Percentiles rank a stretch among this genome's conserved stretches.
These are phyloP conservation scores for Aspergillus heteromorphus DNA, from an alignment of 495 filamentous ascomycete genomes.

Conservation along the genomic window DNA sequence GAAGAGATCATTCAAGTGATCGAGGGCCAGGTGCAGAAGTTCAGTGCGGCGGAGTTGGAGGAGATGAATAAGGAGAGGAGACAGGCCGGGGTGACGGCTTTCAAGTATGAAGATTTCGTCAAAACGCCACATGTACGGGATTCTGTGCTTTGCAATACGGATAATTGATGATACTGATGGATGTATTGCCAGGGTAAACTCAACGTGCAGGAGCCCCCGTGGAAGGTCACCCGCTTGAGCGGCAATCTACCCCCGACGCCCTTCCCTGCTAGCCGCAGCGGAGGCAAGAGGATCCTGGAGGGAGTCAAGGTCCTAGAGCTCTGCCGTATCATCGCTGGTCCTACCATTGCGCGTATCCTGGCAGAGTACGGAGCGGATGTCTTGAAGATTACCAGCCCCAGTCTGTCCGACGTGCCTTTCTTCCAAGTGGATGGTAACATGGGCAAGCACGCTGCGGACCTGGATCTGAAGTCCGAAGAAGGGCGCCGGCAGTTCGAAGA, in stretches of 20 bases:
- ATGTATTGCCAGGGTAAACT: conserved; percentile 36
- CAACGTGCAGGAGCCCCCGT: conserved; percentile 45
- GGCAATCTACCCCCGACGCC: conserved; percentile 47
- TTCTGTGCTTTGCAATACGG: conserved; percentile 4
- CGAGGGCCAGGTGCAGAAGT: conserved; percentile 57
- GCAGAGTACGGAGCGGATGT: conserved; percentile 64
- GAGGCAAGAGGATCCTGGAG: conserved; percentile 27
- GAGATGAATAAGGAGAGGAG: conserved; percentile 53
- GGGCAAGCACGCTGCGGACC: conserved; percentile 54
- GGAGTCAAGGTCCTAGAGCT: conserved; percentile 57
- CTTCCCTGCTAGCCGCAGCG: conserved; percentile 36
- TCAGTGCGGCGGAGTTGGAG: conserved; percentile 59
- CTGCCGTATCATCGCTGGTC: conserved; percentile 57
- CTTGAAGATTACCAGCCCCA: conserved; percentile 64
- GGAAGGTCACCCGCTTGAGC: conserved; percentile 46
- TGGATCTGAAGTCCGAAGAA: conserved; percentile 53
- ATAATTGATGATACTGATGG: conserved; percentile 14
- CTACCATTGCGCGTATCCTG: conserved; percentile 60
- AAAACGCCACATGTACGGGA: conserved; percentile 52
- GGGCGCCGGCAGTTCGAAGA: conserved; percentile 53
- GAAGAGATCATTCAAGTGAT: conserved; percentile 62
- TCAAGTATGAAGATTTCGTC: conserved; percentile 61
- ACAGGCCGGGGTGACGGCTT: conserved; percentile 62
- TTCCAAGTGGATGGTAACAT: conserved; percentile 78
- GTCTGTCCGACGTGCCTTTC: conserved; percentile 68